Evolutionary conservation across 192 early-diverging fungal genomes (phyloP).

Genomic region (Umbelopsis sp.): DNA sequence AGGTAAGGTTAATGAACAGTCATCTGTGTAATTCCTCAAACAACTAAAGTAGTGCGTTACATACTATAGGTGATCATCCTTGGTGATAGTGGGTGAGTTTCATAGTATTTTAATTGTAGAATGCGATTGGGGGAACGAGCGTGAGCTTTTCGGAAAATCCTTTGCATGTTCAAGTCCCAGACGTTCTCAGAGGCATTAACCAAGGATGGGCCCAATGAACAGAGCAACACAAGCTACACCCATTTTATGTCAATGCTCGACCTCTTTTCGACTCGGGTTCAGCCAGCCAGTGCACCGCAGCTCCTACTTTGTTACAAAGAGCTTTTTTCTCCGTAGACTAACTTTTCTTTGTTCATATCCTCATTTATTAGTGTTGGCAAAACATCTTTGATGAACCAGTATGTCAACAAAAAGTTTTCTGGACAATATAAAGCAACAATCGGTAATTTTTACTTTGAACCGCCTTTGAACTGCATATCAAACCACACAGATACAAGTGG

Average conservation of each 20-base stretch:
- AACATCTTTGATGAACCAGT: slow-evolving; percentile 99
- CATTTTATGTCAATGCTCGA: no score
- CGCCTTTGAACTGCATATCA: no score
- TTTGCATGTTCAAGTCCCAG: no score
- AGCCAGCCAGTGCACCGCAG: no score
- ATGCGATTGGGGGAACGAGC: background rate
- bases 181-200: no score
- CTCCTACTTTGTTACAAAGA: no score
- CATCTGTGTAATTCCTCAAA: background rate
- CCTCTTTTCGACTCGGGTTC: slow-evolving; percentile 13
- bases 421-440: slow-evolving; percentile 99
- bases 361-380: slow-evolving; percentile 77
- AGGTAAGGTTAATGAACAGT: slow-evolving; percentile 35
- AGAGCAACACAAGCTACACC: no score
- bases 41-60: background rate
- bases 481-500: background rate
- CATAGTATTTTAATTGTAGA: background rate
- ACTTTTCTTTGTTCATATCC: background rate
- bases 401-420: slow-evolving; percentile 95
- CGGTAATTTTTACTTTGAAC: slow-evolving; percentile 4
- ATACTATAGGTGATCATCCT: slow-evolving; percentile 72
- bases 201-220: no score
- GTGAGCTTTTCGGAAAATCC: no score
- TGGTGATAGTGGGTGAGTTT: slow-evolving; percentile 76
- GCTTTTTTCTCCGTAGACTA: background rate